Base-by-base conservation (phyloP, 371 early-diverging fungal species). In the Smittium mucronatum region DNA sequence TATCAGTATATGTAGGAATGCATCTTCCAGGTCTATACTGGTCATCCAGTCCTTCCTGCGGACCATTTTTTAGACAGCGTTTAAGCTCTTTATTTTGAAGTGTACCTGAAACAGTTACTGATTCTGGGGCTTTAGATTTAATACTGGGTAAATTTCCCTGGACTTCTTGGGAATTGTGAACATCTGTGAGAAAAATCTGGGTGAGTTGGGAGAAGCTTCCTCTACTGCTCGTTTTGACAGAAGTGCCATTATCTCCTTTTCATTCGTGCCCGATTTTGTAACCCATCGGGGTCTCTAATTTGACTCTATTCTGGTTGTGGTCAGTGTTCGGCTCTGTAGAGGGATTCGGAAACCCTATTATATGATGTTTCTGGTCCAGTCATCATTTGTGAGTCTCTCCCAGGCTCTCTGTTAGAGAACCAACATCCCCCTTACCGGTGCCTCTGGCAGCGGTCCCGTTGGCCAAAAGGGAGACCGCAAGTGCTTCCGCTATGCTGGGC, bases 1-100 rank as follows among this genome's bases (percentile, higher is more conserved):
- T 26, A 78, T 71, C 0, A 73, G 75, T 68, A 78, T 77, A n/a
- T 75, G 75, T 61, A 78, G 74, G 26, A 76, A 78, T 16, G 78
- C 77, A 58, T 75, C 74, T 70, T 74, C 76, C 29, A 80, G 70
- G 64, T 72, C 75, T 65, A 80, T 67, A 26, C 59, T 59, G 5
- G 72, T 71, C 0, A 80, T 75, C 69, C 73, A 78, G 58, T 80
- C 78, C 58, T 60, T 64, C 63, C 47, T 33, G 21, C 67, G 31
- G 8, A 80, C 47, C 34, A 80, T 35, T 26, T 76, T 65, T 36
- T 72, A 66, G 17, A 79, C 74, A 34, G 79, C 70, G 15, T 75
- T 75, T n/a, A 73, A 47, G 29, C 75, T 76, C 1, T 77, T 70
- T 33, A 76, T 72, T 0, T 34, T 59, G 30, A 77, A 73, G 63